phyloP scores from a whole-genome alignment of 495 filamentous ascomycete genomes.

The Paragyromitra xinjiangensis region DNA sequence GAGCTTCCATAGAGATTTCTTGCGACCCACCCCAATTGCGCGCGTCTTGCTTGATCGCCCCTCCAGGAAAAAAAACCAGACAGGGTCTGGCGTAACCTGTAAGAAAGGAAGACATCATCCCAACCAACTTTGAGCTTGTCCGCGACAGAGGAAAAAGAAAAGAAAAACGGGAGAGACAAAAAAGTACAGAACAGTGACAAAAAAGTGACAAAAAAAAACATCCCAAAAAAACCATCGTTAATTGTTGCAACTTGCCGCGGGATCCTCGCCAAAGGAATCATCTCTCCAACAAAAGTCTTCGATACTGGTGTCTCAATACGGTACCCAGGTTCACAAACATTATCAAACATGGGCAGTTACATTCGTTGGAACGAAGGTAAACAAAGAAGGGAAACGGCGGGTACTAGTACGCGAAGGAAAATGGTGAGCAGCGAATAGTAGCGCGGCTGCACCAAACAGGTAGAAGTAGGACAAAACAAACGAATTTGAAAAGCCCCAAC shows the following conservation, averaged over 20 bases:
- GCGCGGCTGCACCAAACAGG: conserved; percentile 25
- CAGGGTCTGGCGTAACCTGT: conserved; percentile 47
- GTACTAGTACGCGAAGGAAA: conserved; percentile 45
- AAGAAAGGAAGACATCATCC: conserved; percentile 47
- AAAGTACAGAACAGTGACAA: conserved; percentile 34
- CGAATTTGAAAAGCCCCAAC: conserved; percentile 34
- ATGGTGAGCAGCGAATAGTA: conserved; percentile 42
- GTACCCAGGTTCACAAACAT: conserved; percentile 40
- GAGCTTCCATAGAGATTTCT: conserved; percentile 47
- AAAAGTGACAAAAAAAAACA: conserved; percentile 48
- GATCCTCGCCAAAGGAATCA: conserved; percentile 25
- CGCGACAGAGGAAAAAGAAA: conserved; percentile 15
- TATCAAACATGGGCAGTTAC: conserved; percentile 52
- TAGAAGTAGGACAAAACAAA: conserved; percentile 43
- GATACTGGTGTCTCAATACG: conserved; percentile 41
- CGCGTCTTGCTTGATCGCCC: conserved; percentile 39
- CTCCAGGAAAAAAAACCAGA: conserved; percentile 38
- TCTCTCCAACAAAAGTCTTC: conserved; percentile 44
- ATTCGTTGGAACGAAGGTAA: conserved; percentile 30
- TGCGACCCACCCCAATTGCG: conserved; percentile 44
- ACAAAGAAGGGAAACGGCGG: conserved; percentile 48
- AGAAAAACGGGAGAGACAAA: conserved; percentile 28
- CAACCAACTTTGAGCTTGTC: conserved; percentile 33
- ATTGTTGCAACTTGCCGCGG: conserved; percentile 42
- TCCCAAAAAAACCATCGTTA: conserved; percentile 32